Evolutionary conservation across 2,329 filamentous ascomycete genomes (phyloP), one percentile per base, ranked within the genome.

Genomic region (Myotisia sp.): DNA sequence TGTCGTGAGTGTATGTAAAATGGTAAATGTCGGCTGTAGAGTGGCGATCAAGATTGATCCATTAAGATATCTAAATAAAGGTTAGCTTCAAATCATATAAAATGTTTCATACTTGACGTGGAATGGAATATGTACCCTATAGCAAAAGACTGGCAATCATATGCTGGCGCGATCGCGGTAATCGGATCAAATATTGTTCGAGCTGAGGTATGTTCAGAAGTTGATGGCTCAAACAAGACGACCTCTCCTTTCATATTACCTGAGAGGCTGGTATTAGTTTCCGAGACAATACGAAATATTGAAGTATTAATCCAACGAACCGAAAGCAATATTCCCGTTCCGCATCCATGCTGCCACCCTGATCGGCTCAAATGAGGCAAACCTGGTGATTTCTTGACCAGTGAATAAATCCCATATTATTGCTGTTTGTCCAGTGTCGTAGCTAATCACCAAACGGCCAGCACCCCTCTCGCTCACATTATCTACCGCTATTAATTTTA

Each of bases 331-430:
- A 60, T 93, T 92, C 36, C 90, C 90, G 60, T 94, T 94, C 28
- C 79, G 73, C 86, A 98, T 94, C 84, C 90, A 98, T 8, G 81
- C 70, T 23, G 86, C 87, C 19, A 83, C 78, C 14, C 76, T 77
- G 42, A 95, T 70, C 44, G 81, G 74, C 50, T 92, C 84, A 51
- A 92, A 94, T 0, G 86, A 90, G 16, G 79, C 77, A 61, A 95
- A 95, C n/a, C 86, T 73, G 24, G 87, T 77, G 38, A 94, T 71
- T 57, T 94, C 85, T 39, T 85, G 76, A 31, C 90, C 90, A 0
- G 84, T 92, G 62, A 92, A 75, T 40, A 94, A 68, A 59, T 98
- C 87, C 90, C 90, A 98, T 5, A 95, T 83, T 51, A 95, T 93
- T 3, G 86, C 84, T 1, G 83, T 93, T 56, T 87, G 82, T 23